Percentiles rank a stretch among this genome's conserved stretches.
These are phyloP conservation scores for Acanthamoeba quina DNA, from an alignment of 208 protist genomes.

Conservation along the genomic window DNA sequence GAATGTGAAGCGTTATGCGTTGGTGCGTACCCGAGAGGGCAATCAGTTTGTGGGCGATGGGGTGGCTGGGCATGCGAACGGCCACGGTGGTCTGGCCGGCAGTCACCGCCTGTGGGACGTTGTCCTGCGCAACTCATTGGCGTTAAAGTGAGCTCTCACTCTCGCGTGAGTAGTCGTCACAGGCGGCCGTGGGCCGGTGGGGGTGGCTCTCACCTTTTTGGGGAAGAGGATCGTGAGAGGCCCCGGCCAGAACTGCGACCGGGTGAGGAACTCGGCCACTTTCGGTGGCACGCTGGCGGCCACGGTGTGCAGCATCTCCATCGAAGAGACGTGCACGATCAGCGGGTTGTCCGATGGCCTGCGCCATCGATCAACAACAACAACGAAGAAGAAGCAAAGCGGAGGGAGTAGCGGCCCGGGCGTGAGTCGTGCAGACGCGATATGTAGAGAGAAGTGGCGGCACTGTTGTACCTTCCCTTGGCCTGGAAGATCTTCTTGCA, in stretches of 20 bases:
- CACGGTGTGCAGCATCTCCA: constrained; percentile 17
- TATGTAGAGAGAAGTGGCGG: not conserved
- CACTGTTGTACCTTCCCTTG: not conserved
- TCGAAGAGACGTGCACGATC: constrained; percentile 56
- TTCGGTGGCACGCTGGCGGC: constrained; percentile 4
- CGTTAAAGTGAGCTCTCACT: not conserved
- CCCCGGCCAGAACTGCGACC: constrained; percentile 25
- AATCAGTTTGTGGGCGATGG: constrained; percentile 27
- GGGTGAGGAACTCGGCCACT: not conserved
- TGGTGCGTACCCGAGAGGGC: not conserved
- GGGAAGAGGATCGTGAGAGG: constrained; percentile 57
- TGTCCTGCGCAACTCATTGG: not conserved
- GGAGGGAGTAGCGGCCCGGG: too few species aligned
- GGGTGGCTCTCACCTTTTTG: constrained; percentile 8
- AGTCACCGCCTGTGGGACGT: not conserved
- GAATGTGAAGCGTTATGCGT: not conserved
- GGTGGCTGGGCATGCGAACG: constrained; percentile 55
- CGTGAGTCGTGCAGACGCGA: too few species aligned
- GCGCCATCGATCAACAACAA: too few species aligned
- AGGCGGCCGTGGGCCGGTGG: too few species aligned
- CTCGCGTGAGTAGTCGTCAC: too few species aligned
- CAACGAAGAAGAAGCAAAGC: too few species aligned
- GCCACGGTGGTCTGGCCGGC: constrained; percentile 28
- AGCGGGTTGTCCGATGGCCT: constrained; percentile 40
- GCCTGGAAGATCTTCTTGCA: constrained; percentile 57